Evolutionary conservation across 176 grass and related monocot genomes (phyloP).

Genomic region (Triticum dicoccoides): DNA sequence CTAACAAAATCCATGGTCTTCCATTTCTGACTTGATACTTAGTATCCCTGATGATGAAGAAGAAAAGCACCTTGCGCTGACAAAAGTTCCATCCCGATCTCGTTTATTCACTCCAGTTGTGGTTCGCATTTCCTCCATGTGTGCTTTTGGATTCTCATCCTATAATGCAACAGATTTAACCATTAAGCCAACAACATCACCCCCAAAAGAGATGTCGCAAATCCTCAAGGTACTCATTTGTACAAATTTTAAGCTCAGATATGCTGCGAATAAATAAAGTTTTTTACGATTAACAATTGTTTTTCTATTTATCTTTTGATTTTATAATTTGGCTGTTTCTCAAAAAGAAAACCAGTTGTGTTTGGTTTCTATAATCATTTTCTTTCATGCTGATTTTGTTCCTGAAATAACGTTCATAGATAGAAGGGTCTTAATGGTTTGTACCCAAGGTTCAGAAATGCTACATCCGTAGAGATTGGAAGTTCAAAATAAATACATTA

Average conservation of each 20-base stretch:
- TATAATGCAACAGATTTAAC: conserved; percentile 32
- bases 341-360: background rate
- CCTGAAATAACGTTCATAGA: background rate
- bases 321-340: background rate
- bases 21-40: conserved; percentile 65
- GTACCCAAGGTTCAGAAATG: too few relatives aligned
- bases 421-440: background rate
- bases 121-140: conserved; percentile 18
- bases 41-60: conserved; percentile 33
- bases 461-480: background rate
- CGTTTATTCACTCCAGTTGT: conserved; percentile 29
- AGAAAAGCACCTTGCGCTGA: background rate
- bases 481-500: background rate
- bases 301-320: background rate
- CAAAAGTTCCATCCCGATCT: conserved; percentile 18
- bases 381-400: background rate
- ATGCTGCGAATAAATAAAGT: background rate
- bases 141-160: conserved; percentile 47
- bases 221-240: background rate
- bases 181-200: background rate
- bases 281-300: background rate
- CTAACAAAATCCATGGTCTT: conserved; percentile 68
- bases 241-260: background rate
- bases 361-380: background rate
- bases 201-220: background rate